Conservation (phyloP, 1,284 basidiomycete species). For the Cystobasidium slooffiae region DNA sequence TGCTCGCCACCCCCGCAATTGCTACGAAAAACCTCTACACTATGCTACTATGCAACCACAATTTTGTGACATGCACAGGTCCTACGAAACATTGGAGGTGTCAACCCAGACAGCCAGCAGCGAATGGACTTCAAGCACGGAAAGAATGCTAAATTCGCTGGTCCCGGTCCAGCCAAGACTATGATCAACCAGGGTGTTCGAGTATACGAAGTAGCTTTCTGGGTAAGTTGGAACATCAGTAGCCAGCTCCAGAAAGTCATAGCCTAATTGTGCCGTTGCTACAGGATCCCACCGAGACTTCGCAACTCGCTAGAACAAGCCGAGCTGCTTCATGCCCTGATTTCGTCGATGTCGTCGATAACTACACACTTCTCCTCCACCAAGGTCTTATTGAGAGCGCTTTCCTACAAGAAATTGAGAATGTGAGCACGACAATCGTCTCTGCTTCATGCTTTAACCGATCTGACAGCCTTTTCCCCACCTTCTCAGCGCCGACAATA, state of each 20-base stretch:
- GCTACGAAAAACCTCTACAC: not conserved
- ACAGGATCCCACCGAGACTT: constrained; percentile 53
- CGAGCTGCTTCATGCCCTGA: constrained; percentile 59
- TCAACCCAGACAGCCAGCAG: constrained; percentile 44
- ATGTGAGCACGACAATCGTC: constrained; percentile 31
- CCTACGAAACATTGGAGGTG: constrained; percentile 51
- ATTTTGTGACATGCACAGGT: constrained; percentile 43
- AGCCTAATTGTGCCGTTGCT: no score
- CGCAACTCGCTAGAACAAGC: constrained; percentile 56
- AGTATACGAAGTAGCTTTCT: constrained; percentile 59
- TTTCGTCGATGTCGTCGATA: constrained; percentile 59
- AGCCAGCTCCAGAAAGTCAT: no score
- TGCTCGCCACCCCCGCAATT: constrained; percentile 19
- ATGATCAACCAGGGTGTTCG: constrained; percentile 54
- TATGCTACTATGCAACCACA: not conserved
- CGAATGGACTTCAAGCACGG: constrained; percentile 44
- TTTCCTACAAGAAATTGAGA: constrained; percentile 57
- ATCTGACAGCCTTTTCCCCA: not conserved
- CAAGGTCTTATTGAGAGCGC: constrained; percentile 59
- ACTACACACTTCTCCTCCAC: constrained; percentile 58
- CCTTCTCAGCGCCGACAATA: constrained; percentile 43
- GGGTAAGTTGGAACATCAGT: constrained; percentile 51
- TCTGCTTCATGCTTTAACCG: not conserved
- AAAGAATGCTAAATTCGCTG: constrained; percentile 39
- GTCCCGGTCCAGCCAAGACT: constrained; percentile 51